Conservation (phyloP, 495 filamentous ascomycete species). For the Neurospora sp. region DNA sequence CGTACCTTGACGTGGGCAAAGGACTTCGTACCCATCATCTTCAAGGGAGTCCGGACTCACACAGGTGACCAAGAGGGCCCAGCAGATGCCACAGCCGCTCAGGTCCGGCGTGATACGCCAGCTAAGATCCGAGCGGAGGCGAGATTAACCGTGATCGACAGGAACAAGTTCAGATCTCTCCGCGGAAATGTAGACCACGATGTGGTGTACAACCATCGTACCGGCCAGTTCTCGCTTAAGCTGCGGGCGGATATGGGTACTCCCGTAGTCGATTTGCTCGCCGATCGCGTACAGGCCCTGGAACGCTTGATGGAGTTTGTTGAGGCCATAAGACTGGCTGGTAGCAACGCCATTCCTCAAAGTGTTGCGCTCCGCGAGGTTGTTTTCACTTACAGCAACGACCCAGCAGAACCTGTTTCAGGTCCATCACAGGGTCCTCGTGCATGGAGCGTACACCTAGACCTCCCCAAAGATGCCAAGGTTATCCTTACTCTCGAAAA, state of each 20-base stretch:
- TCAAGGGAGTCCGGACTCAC: conserved; percentile 32
- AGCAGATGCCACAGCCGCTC: conserved; percentile 2
- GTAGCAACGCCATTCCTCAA: conserved; percentile 39
- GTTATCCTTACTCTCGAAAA: conserved; percentile 45
- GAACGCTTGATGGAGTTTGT: conserved; percentile 56
- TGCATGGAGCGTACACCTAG: conserved; percentile 29
- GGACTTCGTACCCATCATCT: conserved; percentile 43
- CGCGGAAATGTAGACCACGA: conserved; percentile 45
- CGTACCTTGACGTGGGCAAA: conserved; percentile 35
- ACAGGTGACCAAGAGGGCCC: conserved; percentile 12
- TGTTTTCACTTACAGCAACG: conserved; percentile 48
- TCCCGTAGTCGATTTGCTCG: conserved; percentile 42
- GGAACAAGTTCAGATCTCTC: conserved; percentile 35
- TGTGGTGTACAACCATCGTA: conserved; percentile 44
- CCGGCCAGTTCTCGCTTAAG: conserved; percentile 50
- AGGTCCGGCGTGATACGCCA: background rate
- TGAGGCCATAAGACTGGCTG: conserved; percentile 44
- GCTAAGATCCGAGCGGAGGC: conserved; percentile 20
- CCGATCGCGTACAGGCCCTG: conserved; percentile 47
- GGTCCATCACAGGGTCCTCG: conserved; percentile 1
- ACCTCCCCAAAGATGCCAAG: conserved; percentile 22
- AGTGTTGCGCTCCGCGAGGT: conserved; percentile 51
- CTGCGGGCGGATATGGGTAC: conserved; percentile 48
- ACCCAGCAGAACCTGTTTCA: background rate
- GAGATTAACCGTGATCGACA: conserved; percentile 21